These are phyloP conservation scores for Chamaenerion angustifolium DNA, from an alignment of 345 rosid genomes.

Conservation along the genomic window DNA sequence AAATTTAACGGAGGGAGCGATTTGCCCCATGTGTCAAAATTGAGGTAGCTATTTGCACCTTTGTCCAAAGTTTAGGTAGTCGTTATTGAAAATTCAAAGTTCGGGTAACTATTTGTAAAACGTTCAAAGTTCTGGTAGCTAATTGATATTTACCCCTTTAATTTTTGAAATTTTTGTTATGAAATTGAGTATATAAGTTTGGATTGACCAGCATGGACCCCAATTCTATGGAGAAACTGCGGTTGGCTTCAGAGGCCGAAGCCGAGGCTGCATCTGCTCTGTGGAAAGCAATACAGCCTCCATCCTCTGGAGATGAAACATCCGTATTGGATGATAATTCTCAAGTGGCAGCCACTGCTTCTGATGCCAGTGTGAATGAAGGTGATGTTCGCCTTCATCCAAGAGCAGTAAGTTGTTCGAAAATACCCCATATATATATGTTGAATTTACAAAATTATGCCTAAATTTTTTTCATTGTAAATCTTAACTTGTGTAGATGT, in stretches of 20 bases:
- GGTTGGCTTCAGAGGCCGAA: conserved; percentile 97
- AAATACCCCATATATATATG: not conserved
- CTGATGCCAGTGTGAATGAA: conserved; percentile 62
- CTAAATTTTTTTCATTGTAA: no score
- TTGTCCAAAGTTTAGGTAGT: no score
- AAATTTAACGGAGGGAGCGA: no score
- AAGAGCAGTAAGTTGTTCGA: conserved; percentile 69
- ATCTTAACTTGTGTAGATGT: no score
- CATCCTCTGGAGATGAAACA: conserved; percentile 55
- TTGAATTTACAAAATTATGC: no score
- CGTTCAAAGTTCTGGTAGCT: no score
- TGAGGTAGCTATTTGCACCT: no score
- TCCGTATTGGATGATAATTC: conserved; percentile 69
- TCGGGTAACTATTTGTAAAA: no score
- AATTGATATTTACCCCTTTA: no score
- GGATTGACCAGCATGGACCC: conserved; percentile 54
- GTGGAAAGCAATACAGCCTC: conserved; percentile 93
- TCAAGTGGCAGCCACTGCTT: conserved; percentile 44
- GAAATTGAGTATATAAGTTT: conserved; percentile 4
- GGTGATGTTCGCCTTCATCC: conserved; percentile 94
- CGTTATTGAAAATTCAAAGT: no score
- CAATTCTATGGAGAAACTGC: conserved; percentile 75
- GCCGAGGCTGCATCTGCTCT: conserved; percentile 93
- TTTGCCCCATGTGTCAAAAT: no score
- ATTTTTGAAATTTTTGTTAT: not conserved